Evolutionary conservation across 768 basidiomycete genomes (phyloP).

Genomic region (Amanita pseudoporphyria): DNA sequence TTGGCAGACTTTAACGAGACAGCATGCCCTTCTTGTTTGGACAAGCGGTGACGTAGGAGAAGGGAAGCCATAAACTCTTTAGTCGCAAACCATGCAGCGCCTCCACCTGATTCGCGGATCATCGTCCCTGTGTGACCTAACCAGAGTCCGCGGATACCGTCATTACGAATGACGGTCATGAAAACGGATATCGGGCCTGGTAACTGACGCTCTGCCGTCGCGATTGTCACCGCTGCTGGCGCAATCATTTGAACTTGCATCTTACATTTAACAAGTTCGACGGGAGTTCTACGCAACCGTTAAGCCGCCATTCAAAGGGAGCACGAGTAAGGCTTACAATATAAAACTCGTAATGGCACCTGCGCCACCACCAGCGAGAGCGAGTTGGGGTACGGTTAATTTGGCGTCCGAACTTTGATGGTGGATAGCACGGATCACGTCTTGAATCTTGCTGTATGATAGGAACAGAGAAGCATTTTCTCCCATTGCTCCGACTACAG

Average conservation of each 20-base stretch:
- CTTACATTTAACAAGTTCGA: slow-evolving; percentile 29
- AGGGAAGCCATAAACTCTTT: slow-evolving; percentile 68
- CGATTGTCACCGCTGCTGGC: slow-evolving; percentile 8
- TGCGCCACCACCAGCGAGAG: slow-evolving; percentile 77
- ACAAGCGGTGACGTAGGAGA: slow-evolving; percentile 42
- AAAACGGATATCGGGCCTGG: slow-evolving; percentile 20
- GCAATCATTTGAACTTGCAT: slow-evolving; percentile 27
- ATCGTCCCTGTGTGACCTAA: slow-evolving; percentile 81
- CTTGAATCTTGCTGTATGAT: slow-evolving; percentile 74
- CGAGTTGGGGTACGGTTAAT: slow-evolving; percentile 59
- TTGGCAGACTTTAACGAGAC: slow-evolving; percentile 8
- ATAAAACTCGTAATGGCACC: slow-evolving; percentile 84
- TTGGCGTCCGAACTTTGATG: slow-evolving; percentile 29
- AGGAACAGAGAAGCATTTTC: slow-evolving; percentile 91
- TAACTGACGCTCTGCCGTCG: slow-evolving; percentile 12
- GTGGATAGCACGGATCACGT: slow-evolving; percentile 36
- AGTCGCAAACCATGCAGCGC: slow-evolving; percentile 78
- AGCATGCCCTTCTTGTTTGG: slow-evolving; percentile 11
- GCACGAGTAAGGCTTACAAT: slow-evolving; percentile 42
- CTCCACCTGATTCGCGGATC: slow-evolving; percentile 80
- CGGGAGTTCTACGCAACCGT: slow-evolving; percentile 19
- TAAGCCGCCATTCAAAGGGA: not conserved
- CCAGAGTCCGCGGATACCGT: slow-evolving; percentile 70
- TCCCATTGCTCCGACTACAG: slow-evolving; percentile 85
- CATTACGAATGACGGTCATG: slow-evolving; percentile 19